These are phyloP conservation scores for Anisodus acutangulus DNA, from an alignment of 257 asterid genomes.

Conservation along the genomic window DNA sequence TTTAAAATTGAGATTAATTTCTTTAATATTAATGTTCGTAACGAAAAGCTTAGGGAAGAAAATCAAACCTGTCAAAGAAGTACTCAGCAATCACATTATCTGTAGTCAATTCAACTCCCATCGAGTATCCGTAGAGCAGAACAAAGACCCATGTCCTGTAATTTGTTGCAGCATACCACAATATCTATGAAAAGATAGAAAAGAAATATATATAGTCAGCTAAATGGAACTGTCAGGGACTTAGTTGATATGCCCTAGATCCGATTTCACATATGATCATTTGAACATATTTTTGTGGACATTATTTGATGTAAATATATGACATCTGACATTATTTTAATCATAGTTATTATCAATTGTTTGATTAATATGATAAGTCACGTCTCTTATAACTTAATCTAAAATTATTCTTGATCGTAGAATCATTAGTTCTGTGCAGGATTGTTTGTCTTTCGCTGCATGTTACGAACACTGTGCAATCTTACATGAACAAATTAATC, in stretches of 20 bases:
- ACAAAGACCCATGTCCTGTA: conserved; percentile 67
- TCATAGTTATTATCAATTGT: no score
- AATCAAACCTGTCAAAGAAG: conserved; percentile 51
- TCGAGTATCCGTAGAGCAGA: conserved; percentile 59
- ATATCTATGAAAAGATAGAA: neutral
- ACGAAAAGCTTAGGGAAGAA: neutral
- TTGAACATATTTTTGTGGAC: neutral
- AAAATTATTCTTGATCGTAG: no score
- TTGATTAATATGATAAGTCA: no score
- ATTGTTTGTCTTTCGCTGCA: no score
- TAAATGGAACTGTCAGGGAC: neutral
- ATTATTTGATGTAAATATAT: no score
- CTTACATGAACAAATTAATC: no score
- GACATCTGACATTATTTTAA: no score
- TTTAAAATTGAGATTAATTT: neutral
- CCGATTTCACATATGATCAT: neutral
- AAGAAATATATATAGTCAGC: neutral
- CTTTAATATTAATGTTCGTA: neutral
- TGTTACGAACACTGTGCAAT: no score
- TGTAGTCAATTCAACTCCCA: conserved; percentile 63
- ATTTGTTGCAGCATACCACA: conserved; percentile 49
- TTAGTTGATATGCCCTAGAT: neutral
- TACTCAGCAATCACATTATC: conserved; percentile 66
- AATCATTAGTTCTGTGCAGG: no score
- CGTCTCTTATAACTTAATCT: no score